Base-by-base conservation (phyloP, 2,329 filamentous ascomycete species). In the Hymenoscyphus linearis region DNA sequence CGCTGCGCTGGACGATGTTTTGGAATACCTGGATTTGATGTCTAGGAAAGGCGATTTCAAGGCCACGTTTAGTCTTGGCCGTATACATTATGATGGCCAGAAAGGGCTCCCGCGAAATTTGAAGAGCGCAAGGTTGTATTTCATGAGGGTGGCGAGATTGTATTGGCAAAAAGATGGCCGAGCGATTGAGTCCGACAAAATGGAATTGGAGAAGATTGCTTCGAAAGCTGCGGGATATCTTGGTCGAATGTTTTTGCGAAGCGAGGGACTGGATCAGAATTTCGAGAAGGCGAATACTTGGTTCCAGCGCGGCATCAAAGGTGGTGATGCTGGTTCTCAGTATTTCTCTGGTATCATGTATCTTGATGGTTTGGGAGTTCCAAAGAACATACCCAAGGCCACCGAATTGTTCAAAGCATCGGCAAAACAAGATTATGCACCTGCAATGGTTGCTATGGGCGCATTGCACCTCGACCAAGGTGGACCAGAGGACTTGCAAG, bases 1-100 rank as follows among this genome's bases (percentile, higher is more conserved):
- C 69, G 91, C 92, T 1, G 90, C 91, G 16, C 85, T 97, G 62
- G 92, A 96, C 69, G 93, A 99, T 74, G 89, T 98, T 16, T 85
- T 99, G 62, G 95, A 99, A 73, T 99, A 96, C 69, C 76, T 90
- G 66, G 85, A 90, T 70, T 77, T 90, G 54, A 83, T 89, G 77
- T 87, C 86, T n/a, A 79, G 86, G 52, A 89, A 90, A 68, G 88
- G 88, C n/a, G 86, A 90, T 66, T 78, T 87, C 40, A 85, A 84
- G 69, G 86, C 87, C 4, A 89, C 85, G 5, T 88, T 89, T 66
- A 86, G 82, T 53, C 75, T 91, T 1, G 88, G 85, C 2, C 84
- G 86, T 68, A 79, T 90, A 64, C 82, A 90, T 70, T 90, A 90
- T 65, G 87, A 90, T 65, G 87, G 87, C 0, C 80, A 84, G 14